Conservation (phyloP, 2,329 filamentous ascomycete genomes). For the Xylaria sp. region DNA sequence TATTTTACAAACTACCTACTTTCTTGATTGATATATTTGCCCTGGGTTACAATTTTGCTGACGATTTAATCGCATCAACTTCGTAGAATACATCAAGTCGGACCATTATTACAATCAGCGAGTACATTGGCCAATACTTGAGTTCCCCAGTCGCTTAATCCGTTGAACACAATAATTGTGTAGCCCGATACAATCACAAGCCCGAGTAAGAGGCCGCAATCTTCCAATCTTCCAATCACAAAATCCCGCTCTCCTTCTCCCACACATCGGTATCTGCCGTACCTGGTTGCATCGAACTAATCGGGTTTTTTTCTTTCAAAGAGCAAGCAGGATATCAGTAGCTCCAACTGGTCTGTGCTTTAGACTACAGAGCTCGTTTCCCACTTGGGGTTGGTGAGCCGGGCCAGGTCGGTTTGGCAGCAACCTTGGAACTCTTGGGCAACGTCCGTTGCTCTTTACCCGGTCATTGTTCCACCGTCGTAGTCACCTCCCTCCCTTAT, state of each 20-base stretch:
- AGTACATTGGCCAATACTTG: background rate
- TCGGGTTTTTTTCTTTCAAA: background rate
- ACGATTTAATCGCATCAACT: too few relatives aligned
- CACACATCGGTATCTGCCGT: background rate
- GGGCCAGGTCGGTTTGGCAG: conserved; percentile 1
- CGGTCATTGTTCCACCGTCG: background rate
- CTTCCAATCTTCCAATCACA: conserved; percentile 4
- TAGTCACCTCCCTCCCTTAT: background rate
- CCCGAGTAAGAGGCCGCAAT: background rate
- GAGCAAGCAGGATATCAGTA: background rate
- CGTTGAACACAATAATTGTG: too few relatives aligned
- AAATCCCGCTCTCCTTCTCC: background rate
- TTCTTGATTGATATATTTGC: background rate
- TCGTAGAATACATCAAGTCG: too few relatives aligned
- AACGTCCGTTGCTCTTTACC: background rate
- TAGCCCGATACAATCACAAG: background rate
- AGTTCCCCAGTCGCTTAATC: background rate
- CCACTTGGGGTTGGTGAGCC: conserved; percentile 15
- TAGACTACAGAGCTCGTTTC: conserved; percentile 10
- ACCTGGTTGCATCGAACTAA: background rate
- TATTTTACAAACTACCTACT: background rate
- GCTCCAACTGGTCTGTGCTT: conserved; percentile 24
- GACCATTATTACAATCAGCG: too few relatives aligned
- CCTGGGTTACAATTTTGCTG: too few relatives aligned
- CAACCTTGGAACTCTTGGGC: background rate